These are phyloP conservation scores for Saccharomyces hybrid DNA, from an alignment of 1,139 yeast species.

Conservation along the genomic window DNA sequence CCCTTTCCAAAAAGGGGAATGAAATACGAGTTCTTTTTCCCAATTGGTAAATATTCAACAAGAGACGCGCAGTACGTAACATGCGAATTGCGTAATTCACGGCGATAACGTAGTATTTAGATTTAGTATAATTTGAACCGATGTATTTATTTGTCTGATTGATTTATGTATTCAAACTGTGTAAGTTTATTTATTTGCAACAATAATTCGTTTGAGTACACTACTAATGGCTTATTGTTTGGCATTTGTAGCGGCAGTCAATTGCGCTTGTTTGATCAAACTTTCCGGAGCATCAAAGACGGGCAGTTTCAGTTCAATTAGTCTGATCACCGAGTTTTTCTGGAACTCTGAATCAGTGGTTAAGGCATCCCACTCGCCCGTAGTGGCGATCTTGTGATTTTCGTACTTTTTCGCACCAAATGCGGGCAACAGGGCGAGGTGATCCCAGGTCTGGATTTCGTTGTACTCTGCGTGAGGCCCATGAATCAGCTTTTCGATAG, in stretches of 20 bases:
- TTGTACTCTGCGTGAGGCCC: slow-evolving; percentile 71
- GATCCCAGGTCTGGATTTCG: slow-evolving; percentile 78
- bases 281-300: slow-evolving; percentile 74
- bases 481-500: slow-evolving; percentile 81
- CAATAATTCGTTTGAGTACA: background rate
- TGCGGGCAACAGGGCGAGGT: slow-evolving; percentile 55
- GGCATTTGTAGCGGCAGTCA: slow-evolving; percentile 60
- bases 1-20: background rate
- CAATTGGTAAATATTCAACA: background rate
- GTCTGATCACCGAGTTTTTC: slow-evolving; percentile 48
- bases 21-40: background rate
- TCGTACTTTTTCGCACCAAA: slow-evolving; percentile 56
- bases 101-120: background rate
- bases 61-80: background rate
- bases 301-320: slow-evolving; percentile 71
- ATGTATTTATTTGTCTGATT: background rate
- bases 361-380: slow-evolving; percentile 58
- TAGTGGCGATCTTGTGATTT: slow-evolving; percentile 47
- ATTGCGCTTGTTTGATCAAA: slow-evolving; percentile 65
- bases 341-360: slow-evolving; percentile 45
- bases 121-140: background rate
- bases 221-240: slow-evolving; percentile 7
- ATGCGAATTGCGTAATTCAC: background rate
- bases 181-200: background rate
- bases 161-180: background rate